Evolutionary conservation across 1,284 basidiomycete species (phyloP).

Genomic region (Papiliotrema fonsecae): DNA sequence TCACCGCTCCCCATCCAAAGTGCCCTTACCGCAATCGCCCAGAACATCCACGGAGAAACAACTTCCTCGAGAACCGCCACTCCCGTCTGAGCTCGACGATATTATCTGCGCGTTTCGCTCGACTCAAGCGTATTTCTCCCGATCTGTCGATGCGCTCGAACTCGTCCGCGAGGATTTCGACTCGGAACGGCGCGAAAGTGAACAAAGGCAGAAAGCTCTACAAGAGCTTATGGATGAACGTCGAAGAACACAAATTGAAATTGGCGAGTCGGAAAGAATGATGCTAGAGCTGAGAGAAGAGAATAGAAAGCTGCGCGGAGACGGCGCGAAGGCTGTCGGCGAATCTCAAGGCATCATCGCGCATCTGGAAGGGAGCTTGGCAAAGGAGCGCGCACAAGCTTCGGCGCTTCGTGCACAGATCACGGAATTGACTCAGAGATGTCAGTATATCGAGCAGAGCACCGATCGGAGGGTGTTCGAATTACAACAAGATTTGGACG

Average conservation of each 20-base stretch:
- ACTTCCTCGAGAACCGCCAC: not conserved
- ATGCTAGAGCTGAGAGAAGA: not conserved
- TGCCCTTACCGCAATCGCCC: not conserved
- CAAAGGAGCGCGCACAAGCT: not conserved
- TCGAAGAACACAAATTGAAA: not conserved
- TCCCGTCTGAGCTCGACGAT: not conserved
- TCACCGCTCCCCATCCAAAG: not conserved
- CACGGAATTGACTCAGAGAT: not conserved
- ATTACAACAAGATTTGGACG: conserved; percentile 2
- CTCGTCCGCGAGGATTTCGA: not conserved
- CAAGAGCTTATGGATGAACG: not conserved
- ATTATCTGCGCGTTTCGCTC: not conserved
- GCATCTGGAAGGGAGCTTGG: not conserved
- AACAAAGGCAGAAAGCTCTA: not conserved
- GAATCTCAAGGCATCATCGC: not conserved
- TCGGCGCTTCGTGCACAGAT: not conserved
- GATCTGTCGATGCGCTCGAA: conserved; percentile 1
- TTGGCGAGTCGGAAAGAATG: not conserved
- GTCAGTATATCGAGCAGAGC: not conserved
- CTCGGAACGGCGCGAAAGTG: not conserved
- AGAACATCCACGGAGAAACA: too few relatives aligned
- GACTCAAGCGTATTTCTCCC: not conserved
- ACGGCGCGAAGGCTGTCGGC: not conserved
- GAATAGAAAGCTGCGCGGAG: not conserved
- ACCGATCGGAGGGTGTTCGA: conserved; percentile 2